Conservation (phyloP, 176 grass and related monocot genomes). For the Lolium multiflorum region DNA sequence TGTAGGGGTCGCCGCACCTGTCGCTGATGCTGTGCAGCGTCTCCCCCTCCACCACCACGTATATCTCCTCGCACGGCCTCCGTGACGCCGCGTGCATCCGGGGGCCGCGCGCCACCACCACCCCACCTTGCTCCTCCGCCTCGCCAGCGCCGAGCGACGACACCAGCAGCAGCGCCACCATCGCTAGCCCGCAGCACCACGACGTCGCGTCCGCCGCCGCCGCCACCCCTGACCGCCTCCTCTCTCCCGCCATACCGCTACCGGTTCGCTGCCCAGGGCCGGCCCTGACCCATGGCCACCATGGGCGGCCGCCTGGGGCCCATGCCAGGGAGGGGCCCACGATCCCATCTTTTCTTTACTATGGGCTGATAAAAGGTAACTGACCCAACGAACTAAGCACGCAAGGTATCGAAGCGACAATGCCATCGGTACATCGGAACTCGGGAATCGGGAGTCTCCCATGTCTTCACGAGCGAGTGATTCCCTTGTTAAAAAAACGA, state of each 20-base stretch:
- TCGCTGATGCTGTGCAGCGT: conserved; percentile 93
- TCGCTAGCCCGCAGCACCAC: conserved; percentile 59
- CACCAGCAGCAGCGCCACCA: conserved; percentile 60
- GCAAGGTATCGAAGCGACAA: too few relatives aligned
- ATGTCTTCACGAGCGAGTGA: too few relatives aligned
- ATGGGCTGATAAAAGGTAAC: too few relatives aligned
- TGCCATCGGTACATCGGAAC: too few relatives aligned
- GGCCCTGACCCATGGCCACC: too few relatives aligned
- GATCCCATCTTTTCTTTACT: too few relatives aligned
- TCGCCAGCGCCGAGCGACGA: conserved; percentile 41
- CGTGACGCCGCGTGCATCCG: conserved; percentile 26
- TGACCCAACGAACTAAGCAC: too few relatives aligned
- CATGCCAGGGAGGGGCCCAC: too few relatives aligned
- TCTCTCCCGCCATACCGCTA: conserved; percentile 7
- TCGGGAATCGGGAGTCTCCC: too few relatives aligned
- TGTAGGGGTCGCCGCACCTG: conserved; percentile 86
- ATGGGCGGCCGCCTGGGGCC: too few relatives aligned
- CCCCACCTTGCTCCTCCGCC: background rate
- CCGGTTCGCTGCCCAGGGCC: background rate
- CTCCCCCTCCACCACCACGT: conserved; percentile 79
- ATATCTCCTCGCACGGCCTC: conserved; percentile 82
- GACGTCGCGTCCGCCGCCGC: conserved; percentile 38
- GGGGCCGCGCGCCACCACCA: conserved; percentile 34
- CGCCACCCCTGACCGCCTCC: conserved; percentile 5
- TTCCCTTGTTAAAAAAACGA: too few relatives aligned